A percentile compares a stretch with the other conserved stretches of the same genome.
Evolutionary conservation across 257 asterid species (phyloP).

Genomic region (Nicotiana tabacum): DNA sequence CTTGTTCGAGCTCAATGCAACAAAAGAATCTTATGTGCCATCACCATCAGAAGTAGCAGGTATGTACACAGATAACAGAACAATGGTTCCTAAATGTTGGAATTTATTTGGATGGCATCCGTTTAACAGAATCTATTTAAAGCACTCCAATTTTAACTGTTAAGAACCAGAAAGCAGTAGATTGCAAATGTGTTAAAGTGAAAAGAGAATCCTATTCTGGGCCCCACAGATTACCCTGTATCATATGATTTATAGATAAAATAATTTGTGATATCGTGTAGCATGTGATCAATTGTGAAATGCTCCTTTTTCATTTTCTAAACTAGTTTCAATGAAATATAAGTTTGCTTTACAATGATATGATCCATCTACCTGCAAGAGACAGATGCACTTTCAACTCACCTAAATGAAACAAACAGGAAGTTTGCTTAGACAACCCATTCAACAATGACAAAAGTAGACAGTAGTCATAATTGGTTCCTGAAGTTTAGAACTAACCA

Average conservation of each 20-base stretch:
- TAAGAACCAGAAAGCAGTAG: constrained; percentile 2
- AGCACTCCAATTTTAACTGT: neutral
- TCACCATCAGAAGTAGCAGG: constrained; percentile 49
- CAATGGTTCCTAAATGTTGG: neutral
- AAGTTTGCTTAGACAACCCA: neutral
- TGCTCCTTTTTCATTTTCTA: neutral
- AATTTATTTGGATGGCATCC: constrained; percentile 8
- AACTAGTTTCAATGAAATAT: neutral
- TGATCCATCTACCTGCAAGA: neutral
- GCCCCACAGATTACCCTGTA: neutral
- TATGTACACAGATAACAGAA: constrained; percentile 14
- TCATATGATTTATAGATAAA: neutral
- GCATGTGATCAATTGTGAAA: neutral
- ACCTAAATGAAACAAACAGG: neutral
- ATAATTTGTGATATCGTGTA: neutral
- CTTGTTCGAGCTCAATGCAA: constrained; percentile 67
- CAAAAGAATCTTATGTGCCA: constrained; percentile 32
- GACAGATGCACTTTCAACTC: neutral
- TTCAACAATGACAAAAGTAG: neutral
- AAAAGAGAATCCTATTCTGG: constrained; percentile 5
- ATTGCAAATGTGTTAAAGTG: neutral
- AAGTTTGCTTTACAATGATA: neutral
- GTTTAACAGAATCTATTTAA: neutral
- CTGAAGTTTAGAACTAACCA: neutral
- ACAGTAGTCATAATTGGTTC: constrained; percentile 3